A percentile compares a stretch with the other conserved stretches of the same genome.
These are phyloP conservation scores for Lavandula angustifolia DNA, from an alignment of 257 asterid species.

Conservation along the genomic window DNA sequence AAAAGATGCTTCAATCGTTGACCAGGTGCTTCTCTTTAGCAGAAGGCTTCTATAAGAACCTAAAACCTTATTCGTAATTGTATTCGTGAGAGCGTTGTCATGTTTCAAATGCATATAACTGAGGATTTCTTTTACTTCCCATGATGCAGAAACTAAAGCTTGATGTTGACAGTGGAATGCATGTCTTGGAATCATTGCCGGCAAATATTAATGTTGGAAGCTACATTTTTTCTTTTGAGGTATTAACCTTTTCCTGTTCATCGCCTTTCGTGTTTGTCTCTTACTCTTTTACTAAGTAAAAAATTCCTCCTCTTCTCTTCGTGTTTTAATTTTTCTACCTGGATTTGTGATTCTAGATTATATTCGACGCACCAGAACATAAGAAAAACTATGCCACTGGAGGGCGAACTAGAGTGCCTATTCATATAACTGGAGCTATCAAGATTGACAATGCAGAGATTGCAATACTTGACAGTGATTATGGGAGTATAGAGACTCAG, in stretches of 20 bases:
- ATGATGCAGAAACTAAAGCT: constrained; percentile 72
- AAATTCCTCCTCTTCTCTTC: constrained; percentile 8
- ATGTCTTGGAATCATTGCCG: constrained; percentile 74
- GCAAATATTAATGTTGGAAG: constrained; percentile 66
- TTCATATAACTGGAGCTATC: constrained; percentile 73
- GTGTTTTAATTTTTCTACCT: constrained; percentile 28
- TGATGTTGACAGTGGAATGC: constrained; percentile 59
- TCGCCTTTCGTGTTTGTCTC: constrained; percentile 18
- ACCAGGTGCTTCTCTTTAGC: constrained; percentile 62
- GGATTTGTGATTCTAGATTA: constrained; percentile 46
- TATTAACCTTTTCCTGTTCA: constrained; percentile 35
- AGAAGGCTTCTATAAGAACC: constrained; percentile 27
- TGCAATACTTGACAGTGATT: constrained; percentile 77
- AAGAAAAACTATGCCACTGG: constrained; percentile 81
- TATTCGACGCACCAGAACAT: constrained; percentile 70
- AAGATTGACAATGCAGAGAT: constrained; percentile 66
- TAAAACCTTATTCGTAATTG: background rate
- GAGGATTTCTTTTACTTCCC: constrained; percentile 30
- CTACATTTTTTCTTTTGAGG: constrained; percentile 82
- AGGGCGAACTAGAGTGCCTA: constrained; percentile 73
- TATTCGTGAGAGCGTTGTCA: constrained; percentile 5
- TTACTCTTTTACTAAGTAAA: constrained; percentile 12
- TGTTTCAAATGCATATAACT: constrained; percentile 6
- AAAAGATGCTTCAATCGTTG: constrained; percentile 73
- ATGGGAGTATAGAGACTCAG: constrained; percentile 69